Conservation (phyloP, 2,329 filamentous ascomycete species). For the Neofusicoccum cordaticola region DNA sequence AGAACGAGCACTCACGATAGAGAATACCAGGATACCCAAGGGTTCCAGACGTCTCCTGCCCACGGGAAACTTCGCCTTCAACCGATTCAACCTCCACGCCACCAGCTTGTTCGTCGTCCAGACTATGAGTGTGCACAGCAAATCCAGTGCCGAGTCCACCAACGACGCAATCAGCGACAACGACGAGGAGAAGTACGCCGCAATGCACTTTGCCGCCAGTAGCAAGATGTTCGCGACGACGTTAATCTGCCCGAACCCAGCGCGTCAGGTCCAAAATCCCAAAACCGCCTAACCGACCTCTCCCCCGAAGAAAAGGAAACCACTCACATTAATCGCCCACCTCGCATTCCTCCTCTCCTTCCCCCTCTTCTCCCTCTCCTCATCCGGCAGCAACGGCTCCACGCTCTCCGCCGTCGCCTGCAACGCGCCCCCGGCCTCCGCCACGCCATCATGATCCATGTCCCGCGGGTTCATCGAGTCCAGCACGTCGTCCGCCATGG, state of each 20-base stretch:
- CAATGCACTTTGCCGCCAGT: slow-evolving; percentile 54
- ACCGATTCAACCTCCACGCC: slow-evolving; percentile 52
- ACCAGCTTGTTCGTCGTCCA: slow-evolving; percentile 61
- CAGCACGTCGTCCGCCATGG: slow-evolving; percentile 54
- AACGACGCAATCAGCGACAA: slow-evolving; percentile 61
- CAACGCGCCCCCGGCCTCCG: slow-evolving; percentile 50
- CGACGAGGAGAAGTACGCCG: slow-evolving; percentile 55
- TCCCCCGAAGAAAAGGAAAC: neutral
- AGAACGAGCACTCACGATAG: neutral
- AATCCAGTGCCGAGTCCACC: slow-evolving; percentile 60
- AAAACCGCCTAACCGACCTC: neutral
- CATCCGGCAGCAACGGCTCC: slow-evolving; percentile 55
- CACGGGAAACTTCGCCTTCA: slow-evolving; percentile 58
- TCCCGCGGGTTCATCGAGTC: slow-evolving; percentile 58
- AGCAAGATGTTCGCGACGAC: slow-evolving; percentile 59
- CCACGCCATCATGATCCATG: slow-evolving; percentile 55
- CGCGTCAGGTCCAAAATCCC: neutral
- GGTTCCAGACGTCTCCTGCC: slow-evolving; percentile 53
- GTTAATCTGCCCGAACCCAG: slow-evolving; percentile 47
- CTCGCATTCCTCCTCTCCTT: slow-evolving; percentile 49
- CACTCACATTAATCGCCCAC: slow-evolving; percentile 55
- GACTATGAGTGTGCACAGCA: slow-evolving; percentile 60
- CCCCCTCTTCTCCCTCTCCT: slow-evolving; percentile 49
- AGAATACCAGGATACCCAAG: slow-evolving; percentile 56
- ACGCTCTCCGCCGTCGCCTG: slow-evolving; percentile 50